Conservation (phyloP, 2,329 filamentous ascomycete genomes). For the Kalmusia sp. region DNA sequence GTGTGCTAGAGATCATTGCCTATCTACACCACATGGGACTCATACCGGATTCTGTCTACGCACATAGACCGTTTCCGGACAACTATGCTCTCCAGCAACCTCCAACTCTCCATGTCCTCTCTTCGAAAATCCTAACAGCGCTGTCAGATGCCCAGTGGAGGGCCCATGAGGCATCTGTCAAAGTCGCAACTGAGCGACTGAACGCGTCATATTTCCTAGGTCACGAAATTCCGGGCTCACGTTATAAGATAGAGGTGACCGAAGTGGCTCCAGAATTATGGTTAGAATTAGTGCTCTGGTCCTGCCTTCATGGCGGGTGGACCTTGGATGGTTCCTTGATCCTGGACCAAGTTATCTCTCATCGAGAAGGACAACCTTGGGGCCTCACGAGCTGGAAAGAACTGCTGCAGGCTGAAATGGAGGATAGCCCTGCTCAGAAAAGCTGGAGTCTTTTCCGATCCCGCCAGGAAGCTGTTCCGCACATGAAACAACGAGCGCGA, state of each 20-base stretch:
- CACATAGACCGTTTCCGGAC: conserved; percentile 43
- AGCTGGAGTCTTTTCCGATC: conserved; percentile 33
- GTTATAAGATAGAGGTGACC: conserved; percentile 49
- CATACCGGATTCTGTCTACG: conserved; percentile 56
- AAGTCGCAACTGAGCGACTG: conserved; percentile 31
- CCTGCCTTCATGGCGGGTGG: conserved; percentile 58
- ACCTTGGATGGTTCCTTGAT: conserved; percentile 51
- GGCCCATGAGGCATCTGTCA: conserved; percentile 50
- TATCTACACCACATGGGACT: conserved; percentile 55
- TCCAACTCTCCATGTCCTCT: conserved; percentile 56
- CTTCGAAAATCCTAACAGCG: conserved; percentile 56
- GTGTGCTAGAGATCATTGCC: conserved; percentile 57
- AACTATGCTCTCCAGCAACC: conserved; percentile 53
- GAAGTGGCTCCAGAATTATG: conserved; percentile 56
- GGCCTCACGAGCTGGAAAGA: conserved; percentile 52
- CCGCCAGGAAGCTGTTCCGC: conserved; percentile 23
- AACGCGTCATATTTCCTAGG: conserved; percentile 50
- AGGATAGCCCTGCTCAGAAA: conserved; percentile 22
- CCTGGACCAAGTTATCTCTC: conserved; percentile 36
- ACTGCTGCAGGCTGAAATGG: conserved; percentile 40
- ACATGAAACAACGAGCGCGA: conserved; percentile 32
- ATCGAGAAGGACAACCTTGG: conserved; percentile 32
- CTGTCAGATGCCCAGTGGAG: conserved; percentile 59
- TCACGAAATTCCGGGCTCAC: conserved; percentile 53
- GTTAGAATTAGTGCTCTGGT: conserved; percentile 61